A percentile compares a stretch with the other conserved stretches of the same genome.
phyloP scores from a whole-genome alignment of 768 basidiomycete genomes.

The Lactarius indigo region DNA sequence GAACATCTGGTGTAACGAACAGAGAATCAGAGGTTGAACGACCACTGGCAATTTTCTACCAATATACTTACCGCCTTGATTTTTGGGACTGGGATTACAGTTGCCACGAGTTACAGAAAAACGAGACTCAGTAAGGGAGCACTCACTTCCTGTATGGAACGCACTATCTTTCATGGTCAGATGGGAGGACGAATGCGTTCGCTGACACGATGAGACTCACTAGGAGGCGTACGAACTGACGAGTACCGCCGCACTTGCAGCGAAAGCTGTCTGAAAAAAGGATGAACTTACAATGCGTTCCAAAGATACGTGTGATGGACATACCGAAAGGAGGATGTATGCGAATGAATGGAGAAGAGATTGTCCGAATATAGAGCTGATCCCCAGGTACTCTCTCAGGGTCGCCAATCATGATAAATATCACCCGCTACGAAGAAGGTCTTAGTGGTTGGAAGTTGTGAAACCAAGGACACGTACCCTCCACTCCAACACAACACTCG shows the following conservation, averaged over 20 bases:
- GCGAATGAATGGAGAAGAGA: conserved; percentile 63
- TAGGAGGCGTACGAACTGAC: conserved; percentile 68
- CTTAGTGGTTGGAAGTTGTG: conserved; percentile 8
- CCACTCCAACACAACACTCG: conserved; percentile 65
- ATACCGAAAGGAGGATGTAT: conserved; percentile 61
- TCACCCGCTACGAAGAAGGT: conserved; percentile 50
- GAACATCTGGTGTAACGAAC: conserved; percentile 49
- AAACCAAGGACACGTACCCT: conserved; percentile 37
- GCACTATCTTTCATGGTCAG: conserved; percentile 41
- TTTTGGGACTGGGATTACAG: conserved; percentile 53
- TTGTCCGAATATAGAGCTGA: conserved; percentile 53
- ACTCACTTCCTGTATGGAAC: conserved; percentile 76
- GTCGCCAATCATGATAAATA: conserved; percentile 60
- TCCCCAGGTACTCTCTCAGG: conserved; percentile 57
- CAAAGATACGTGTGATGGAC: conserved; percentile 28
- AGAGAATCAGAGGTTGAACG: not conserved
- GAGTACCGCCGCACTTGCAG: conserved; percentile 58
- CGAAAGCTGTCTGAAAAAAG: conserved; percentile 50
- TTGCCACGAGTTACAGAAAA: conserved; percentile 6
- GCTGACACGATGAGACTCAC: conserved; percentile 38
- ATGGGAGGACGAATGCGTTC: not conserved
- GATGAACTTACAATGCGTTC: not conserved
- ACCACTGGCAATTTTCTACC: not conserved
- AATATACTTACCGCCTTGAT: conserved; percentile 61
- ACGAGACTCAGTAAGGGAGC: not conserved